Base-by-base conservation (phyloP, 495 filamentous ascomycete species). In the Opeltia flavorubescens region DNA sequence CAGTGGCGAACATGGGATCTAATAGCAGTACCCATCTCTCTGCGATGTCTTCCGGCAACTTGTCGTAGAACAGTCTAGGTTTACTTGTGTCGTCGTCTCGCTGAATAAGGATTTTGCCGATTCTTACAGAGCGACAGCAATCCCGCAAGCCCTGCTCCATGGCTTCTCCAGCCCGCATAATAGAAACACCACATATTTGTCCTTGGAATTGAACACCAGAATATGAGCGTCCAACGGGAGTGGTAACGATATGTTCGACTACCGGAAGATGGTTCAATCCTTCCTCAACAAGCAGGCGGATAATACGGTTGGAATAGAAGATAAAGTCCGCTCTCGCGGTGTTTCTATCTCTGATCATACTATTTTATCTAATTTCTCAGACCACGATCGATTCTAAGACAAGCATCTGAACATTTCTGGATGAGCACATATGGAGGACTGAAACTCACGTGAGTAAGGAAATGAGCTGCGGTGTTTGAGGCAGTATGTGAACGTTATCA, bases 251-350 rank as follows among this genome's bases (percentile, higher is more conserved):
- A 56, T 91, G 84, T 54, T 84, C 81, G 25, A 94, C 74, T 18
- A 93, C 86, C 13, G 91, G 91, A 24, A 96, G 77, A 64, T 98
- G 91, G 63, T 98, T 98, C 28, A 98, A 71, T 11, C 93, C 91
- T 65, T 96, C 91, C 64, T 98, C 91, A 21, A 98, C 93, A 9
- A 98, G 74, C n/a, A 98, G 74, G 20, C 93, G 86, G 59, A 96
- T 96, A 59, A 98, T 96, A 52, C 91, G 79, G 68, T 98, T 98
- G 40, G 89, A 95, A 65, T 95, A 95, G 71, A 98, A 98, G 56
- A 98, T 94, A 64, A 96, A 98, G 64, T 96, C 91, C 29, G 86
- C 91, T 42, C 91, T 83, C 26, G 74, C 71, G 7, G 93, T 98
- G 53, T 81, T 74, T 64, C 80, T 83, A 61, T 96, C 85, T 54